A percentile compares a stretch with the other conserved stretches of the same genome.
Conservation (phyloP, 768 basidiomycete genomes). For the Hortiboletus campestris region DNA sequence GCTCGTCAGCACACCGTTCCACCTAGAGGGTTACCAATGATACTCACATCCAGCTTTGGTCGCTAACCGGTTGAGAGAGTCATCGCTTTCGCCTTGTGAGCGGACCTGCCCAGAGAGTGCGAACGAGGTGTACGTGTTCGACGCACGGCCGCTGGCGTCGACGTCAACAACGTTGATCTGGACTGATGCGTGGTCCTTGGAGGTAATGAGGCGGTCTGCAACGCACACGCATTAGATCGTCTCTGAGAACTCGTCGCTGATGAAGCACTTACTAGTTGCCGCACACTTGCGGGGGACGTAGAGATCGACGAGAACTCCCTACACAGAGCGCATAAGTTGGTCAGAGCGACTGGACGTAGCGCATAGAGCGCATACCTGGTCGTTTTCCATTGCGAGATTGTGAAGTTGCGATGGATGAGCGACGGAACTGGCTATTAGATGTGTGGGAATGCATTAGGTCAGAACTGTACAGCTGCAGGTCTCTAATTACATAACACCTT, state of each 20-base stretch:
- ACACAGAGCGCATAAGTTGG: constrained; percentile 4
- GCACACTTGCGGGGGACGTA: constrained; percentile 99
- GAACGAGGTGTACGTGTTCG: constrained; percentile 82
- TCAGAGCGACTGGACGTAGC: background rate
- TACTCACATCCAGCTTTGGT: constrained; percentile 92
- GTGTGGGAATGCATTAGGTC: constrained; percentile 27
- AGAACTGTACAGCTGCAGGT: constrained; percentile 32
- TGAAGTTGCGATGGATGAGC: constrained; percentile 2
- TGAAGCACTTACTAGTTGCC: constrained; percentile 78
- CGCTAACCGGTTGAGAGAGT: constrained; percentile 93
- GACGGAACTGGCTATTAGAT: constrained; percentile 3
- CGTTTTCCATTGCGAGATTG: constrained; percentile 78
- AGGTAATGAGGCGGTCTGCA: constrained; percentile 93
- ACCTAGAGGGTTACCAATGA: background rate
- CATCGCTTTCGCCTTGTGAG: constrained; percentile 94
- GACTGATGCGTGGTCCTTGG: constrained; percentile 98
- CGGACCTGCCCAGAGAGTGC: constrained; percentile 94
- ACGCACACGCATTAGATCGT: constrained; percentile 2
- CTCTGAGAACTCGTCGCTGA: background rate
- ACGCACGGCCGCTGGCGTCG: constrained; percentile 81
- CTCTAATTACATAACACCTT: constrained; percentile 2
- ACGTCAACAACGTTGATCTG: constrained; percentile 96
- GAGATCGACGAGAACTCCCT: constrained; percentile 99
- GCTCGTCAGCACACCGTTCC: constrained; percentile 6
- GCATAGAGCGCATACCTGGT: constrained; percentile 55